These are phyloP conservation scores for Cyamopsis tetragonoloba DNA, from an alignment of 306 rosid genomes.

Conservation along the genomic window DNA sequence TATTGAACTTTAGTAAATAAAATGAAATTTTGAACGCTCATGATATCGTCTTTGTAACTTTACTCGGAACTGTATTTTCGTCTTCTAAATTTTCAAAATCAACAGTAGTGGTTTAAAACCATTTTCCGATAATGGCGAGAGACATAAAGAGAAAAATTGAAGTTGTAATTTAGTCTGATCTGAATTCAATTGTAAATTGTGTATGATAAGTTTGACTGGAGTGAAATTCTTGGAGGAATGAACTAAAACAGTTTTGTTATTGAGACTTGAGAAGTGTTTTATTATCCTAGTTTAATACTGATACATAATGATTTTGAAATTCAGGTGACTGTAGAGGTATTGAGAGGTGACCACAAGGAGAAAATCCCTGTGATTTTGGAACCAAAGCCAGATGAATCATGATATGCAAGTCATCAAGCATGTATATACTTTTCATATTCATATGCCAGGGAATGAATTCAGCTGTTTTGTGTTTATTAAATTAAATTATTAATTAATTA, in stretches of 20 bases:
- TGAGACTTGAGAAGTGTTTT: background rate
- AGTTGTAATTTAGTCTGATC: no score
- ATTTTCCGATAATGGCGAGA: no score
- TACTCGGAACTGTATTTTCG: no score
- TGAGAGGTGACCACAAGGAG: conserved; percentile 96
- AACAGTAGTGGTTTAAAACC: no score
- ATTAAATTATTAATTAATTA: no score
- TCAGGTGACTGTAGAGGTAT: conserved; percentile 86
- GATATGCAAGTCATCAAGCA: conserved; percentile 25
- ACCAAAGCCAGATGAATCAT: conserved; percentile 86
- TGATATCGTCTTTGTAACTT: no score
- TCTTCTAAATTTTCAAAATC: no score
- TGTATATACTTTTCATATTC: conserved; percentile 31
- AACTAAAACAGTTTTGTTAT: background rate
- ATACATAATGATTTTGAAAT: conserved; percentile 12
- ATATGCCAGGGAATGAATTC: conserved; percentile 23
- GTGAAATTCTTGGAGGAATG: background rate
- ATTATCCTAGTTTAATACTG: background rate
- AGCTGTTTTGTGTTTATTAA: conserved; percentile 28
- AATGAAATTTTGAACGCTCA: no score
- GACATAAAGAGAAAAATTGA: no score
- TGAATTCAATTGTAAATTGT: background rate
- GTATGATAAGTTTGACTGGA: background rate
- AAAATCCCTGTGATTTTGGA: conserved; percentile 83
- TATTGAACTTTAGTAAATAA: no score